Evolutionary conservation across 768 basidiomycete species (phyloP).

Genomic region (Boletus edulis): DNA sequence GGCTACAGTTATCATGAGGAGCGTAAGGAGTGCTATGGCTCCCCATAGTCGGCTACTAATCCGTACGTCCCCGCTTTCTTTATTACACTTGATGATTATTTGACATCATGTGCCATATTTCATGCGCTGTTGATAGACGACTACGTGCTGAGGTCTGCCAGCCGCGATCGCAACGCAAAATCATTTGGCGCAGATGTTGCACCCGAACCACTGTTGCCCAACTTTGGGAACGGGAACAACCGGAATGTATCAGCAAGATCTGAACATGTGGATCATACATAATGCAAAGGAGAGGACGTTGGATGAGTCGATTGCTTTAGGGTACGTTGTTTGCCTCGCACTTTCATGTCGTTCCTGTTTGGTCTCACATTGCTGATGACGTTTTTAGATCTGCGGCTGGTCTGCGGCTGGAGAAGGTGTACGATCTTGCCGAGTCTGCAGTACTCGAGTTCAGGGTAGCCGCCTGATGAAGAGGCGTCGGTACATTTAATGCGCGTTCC

Average conservation of each 20-base stretch:
- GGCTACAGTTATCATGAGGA: slow-evolving; percentile 29
- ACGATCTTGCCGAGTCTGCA: slow-evolving; percentile 27
- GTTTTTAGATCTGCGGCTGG: slow-evolving; percentile 14
- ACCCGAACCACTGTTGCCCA: slow-evolving; percentile 46
- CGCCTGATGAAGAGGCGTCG: slow-evolving; percentile 1
- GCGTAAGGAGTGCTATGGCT: slow-evolving; percentile 27
- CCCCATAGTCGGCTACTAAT: slow-evolving; percentile 33
- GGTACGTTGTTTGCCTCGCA: slow-evolving; percentile 8
- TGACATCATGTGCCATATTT: not conserved
- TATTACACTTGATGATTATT: too few species aligned
- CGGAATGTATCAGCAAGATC: slow-evolving; percentile 42
- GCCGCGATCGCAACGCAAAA: slow-evolving; percentile 1
- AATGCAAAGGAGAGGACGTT: slow-evolving; percentile 45
- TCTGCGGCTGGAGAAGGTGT: slow-evolving; percentile 22
- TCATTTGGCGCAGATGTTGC: slow-evolving; percentile 27
- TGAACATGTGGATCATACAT: slow-evolving; percentile 43
- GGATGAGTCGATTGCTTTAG: slow-evolving; percentile 38
- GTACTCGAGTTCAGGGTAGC: slow-evolving; percentile 25
- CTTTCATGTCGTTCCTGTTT: too few species aligned
- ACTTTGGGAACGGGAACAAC: slow-evolving; percentile 43
- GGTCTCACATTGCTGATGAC: not conserved
- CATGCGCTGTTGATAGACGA: slow-evolving; percentile 14
- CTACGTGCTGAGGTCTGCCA: slow-evolving; percentile 15
- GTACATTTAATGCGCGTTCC: not conserved
- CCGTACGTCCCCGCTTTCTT: slow-evolving; percentile 19